Percentiles rank a stretch among this genome's conserved stretches.
Conservation (phyloP, 495 filamentous ascomycete genomes). For the Venustampulla echinocandica region DNA sequence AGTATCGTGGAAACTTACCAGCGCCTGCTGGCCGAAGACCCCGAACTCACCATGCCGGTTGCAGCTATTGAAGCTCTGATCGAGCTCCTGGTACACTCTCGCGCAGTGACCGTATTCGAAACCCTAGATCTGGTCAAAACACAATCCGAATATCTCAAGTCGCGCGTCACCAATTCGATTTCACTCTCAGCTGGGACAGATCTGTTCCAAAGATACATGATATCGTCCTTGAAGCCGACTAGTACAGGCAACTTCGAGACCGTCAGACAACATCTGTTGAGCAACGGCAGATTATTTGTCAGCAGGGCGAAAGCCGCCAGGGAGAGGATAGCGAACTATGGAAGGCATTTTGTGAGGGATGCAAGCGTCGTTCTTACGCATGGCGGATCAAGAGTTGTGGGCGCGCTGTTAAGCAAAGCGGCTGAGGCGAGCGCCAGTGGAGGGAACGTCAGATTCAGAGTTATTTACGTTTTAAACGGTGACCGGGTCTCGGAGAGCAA, state of each 20-base stretch:
- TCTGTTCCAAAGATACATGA: slow-evolving; percentile 88
- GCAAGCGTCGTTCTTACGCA: slow-evolving; percentile 76
- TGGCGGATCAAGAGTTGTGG: slow-evolving; percentile 77
- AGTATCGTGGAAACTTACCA: slow-evolving; percentile 49
- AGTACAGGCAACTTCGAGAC: slow-evolving; percentile 61
- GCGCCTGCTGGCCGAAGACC: slow-evolving; percentile 49
- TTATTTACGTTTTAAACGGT: slow-evolving; percentile 66
- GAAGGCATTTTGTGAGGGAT: slow-evolving; percentile 66
- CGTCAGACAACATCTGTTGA: slow-evolving; percentile 71
- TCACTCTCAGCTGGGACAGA: slow-evolving; percentile 89
- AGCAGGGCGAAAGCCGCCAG: slow-evolving; percentile 77
- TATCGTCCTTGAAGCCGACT: slow-evolving; percentile 45
- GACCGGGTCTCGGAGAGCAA: slow-evolving; percentile 41
- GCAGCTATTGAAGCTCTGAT: slow-evolving; percentile 93
- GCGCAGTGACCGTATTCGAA: slow-evolving; percentile 81
- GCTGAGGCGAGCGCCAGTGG: slow-evolving; percentile 50
- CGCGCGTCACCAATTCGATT: slow-evolving; percentile 74
- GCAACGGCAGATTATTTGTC: slow-evolving; percentile 78
- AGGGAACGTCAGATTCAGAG: slow-evolving; percentile 60
- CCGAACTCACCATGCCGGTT: slow-evolving; percentile 87
- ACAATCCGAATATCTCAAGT: slow-evolving; percentile 64
- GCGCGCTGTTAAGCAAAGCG: slow-evolving; percentile 63
- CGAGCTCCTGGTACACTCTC: slow-evolving; percentile 64
- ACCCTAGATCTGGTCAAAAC: slow-evolving; percentile 75
- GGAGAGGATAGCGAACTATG: slow-evolving; percentile 70